Percentiles rank a stretch among this genome's conserved stretches.
These are phyloP conservation scores for Eimeria mitis DNA, from an alignment of 169 alveolate genomes.

Conservation along the genomic window DNA sequence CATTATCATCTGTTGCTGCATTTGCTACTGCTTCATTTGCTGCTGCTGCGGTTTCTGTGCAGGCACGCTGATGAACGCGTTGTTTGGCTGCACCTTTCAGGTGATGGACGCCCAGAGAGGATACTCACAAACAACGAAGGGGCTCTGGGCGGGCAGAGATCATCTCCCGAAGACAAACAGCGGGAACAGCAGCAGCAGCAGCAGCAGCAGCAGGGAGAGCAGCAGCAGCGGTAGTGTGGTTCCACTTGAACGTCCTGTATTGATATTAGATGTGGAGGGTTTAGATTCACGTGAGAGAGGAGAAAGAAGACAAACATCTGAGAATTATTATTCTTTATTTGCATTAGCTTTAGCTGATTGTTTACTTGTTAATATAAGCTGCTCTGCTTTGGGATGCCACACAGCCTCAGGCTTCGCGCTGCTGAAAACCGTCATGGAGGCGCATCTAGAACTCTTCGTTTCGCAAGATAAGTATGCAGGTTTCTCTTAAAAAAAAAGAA, in stretches of 20 bases:
- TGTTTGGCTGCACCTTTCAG: slow-evolving; percentile 91
- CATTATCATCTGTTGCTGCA: too few relatives aligned
- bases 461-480: slow-evolving; percentile 72
- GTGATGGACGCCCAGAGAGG: slow-evolving; percentile 93
- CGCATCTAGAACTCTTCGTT: slow-evolving; percentile 89
- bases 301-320: slow-evolving; percentile 93
- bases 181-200: slow-evolving; percentile 14
- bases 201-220: not conserved
- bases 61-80: slow-evolving; percentile 90
- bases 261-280: slow-evolving; percentile 95
- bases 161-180: too few relatives aligned
- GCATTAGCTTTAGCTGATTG: slow-evolving; percentile 95
- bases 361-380: slow-evolving; percentile 91
- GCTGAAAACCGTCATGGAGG: slow-evolving; percentile 93
- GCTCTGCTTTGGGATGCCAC: slow-evolving; percentile 90
- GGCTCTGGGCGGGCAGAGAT: slow-evolving; percentile 92
- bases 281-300: slow-evolving; percentile 95
- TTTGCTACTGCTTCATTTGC: too few relatives aligned
- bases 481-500: too few relatives aligned
- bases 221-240: not conserved
- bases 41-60: slow-evolving; percentile 20
- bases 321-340: slow-evolving; percentile 93
- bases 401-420: slow-evolving; percentile 94
- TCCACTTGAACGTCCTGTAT: slow-evolving; percentile 79
- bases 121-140: slow-evolving; percentile 95